Evolutionary conservation across 352 stramenopile species (phyloP), one percentile per base, ranked within the genome.

Genomic region (Phytophthora foliorum): DNA sequence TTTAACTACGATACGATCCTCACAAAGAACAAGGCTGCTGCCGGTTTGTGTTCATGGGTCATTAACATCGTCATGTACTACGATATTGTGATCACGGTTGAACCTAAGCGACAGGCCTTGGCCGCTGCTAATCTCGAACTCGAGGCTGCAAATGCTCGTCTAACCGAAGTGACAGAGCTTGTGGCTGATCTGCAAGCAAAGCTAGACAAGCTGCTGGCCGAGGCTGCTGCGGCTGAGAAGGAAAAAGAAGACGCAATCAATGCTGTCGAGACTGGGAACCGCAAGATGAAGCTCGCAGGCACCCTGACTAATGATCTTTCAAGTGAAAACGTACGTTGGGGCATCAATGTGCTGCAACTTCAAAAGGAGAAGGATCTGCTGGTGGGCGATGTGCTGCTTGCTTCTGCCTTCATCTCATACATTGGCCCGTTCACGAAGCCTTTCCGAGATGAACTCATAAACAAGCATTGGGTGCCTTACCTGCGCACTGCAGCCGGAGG

Each of bases 51-150:
- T 65, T 95, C 88, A 3, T 99, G 97, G 84, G 96, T 98, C 38
- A 78, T 98, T 67, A 99, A 99, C 67, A 99, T 99, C 41, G 94
- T 98, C 42, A 96, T 94, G 78, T 99, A 99, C 82, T 98, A 98
- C 80, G 95, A 99, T 74, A 98, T 98, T 42, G 81, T 99, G 2
- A 78, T 98, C 41, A 98, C 94, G 0, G 93, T 99, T 19, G 95
- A 98, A 77, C 96, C 96, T 7, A 98, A 98, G 76, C 90, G 96
- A 31, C 87, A 94, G 57, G 94, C 94, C 6, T 77, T 99, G 6
- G 90, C 90, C 0, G 88, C 96, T 36, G 96, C 95, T 1, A 98
- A 98, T 48, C 55, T 92, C 1, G 92, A 98, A 60, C 84, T 99
- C 0, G 91, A 96, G 36, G 67, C 88, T 17, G 95, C 95, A 25